Base-by-base conservation (phyloP, 179 eudicot species). In the Vitellaria paradoxa region DNA sequence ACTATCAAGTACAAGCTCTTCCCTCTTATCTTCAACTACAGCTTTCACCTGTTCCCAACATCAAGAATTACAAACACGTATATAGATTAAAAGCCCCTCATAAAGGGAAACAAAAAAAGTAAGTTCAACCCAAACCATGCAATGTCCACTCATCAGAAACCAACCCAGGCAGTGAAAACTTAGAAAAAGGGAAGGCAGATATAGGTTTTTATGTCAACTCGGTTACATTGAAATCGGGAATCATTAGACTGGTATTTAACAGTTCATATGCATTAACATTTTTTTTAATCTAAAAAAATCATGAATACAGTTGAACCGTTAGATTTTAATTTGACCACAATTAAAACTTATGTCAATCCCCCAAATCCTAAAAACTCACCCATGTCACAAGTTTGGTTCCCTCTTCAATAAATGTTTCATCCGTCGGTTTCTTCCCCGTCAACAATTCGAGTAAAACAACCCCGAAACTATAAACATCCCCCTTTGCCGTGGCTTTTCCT, bases 381-480 rank as follows among this genome's bases (percentile, higher is more conserved):
- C 99, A 95, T 24, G 92, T 90, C 52, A 95, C 99, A 53, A 95
- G 92, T 85, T 89, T 90, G 74, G 97, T 91, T 74, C 98, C 99
- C 75, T 91, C 97, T 83, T 93, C 97, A 45, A 93, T 76, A 73
- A 95, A 95, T 23, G 89, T 79, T 80, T 89, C 95, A 82, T 93
- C 97, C 70, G 92, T 89, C 40, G 99, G 99, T 76, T 85, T 91
- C 81, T 82, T 95, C 73, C 99, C 99, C 17, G 97, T 95, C 84
- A 95, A 77, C 71, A 95, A 90, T 84, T 95, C 99, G 37, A 95
- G 83, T 66, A 95, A 78, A 74, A 95, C 97, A 18, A 95, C 97
- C 46, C 97, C 99, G 46, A 85, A 95, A 87, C 99, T 95, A 74
- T 95, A 95, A 50, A 93, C 98, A 85, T 95, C 99, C 12, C 98